phyloP scores from a whole-genome alignment of 1,139 yeast species.

The Torulaspora pretoriensis region DNA sequence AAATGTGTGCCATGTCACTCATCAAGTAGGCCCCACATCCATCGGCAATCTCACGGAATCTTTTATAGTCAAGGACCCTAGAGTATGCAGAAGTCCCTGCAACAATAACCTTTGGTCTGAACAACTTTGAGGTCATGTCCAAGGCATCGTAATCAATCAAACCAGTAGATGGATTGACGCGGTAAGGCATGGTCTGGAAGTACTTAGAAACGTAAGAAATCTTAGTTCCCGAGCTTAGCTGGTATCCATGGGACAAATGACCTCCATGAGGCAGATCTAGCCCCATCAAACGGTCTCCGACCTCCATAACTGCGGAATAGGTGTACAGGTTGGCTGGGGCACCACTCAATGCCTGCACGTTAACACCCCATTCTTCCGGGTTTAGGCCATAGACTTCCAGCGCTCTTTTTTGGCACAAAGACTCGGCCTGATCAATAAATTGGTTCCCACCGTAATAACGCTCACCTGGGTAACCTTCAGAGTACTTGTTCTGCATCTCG shows the following conservation, averaged over 20 bases:
- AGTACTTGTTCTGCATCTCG: slow-evolving; percentile 95
- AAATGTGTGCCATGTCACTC: slow-evolving; percentile 95
- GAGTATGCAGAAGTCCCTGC: slow-evolving; percentile 98
- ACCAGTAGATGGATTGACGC: slow-evolving; percentile 81
- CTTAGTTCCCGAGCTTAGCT: slow-evolving; percentile 72
- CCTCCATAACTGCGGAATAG: slow-evolving; percentile 85
- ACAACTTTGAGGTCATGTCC: slow-evolving; percentile 75
- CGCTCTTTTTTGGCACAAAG: slow-evolving; percentile 87
- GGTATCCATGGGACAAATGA: slow-evolving; percentile 94
- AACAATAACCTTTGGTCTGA: slow-evolving; percentile 90
- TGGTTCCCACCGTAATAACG: slow-evolving; percentile 97
- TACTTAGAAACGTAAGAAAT: slow-evolving; percentile 88
- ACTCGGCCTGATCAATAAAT: slow-evolving; percentile 86
- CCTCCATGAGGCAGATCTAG: slow-evolving; percentile 97
- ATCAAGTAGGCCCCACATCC: slow-evolving; percentile 88
- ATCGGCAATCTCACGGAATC: slow-evolving; percentile 86
- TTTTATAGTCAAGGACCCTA: slow-evolving; percentile 81
- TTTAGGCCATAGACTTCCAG: slow-evolving; percentile 74
- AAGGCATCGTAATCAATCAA: slow-evolving; percentile 86
- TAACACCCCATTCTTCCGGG: slow-evolving; percentile 88
- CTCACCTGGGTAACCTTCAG: slow-evolving; percentile 98
- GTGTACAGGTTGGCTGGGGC: slow-evolving; percentile 96
- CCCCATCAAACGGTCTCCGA: slow-evolving; percentile 94
- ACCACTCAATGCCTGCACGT: slow-evolving; percentile 90
- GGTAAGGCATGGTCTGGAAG: slow-evolving; percentile 96